Percentiles rank a stretch among this genome's conserved stretches.
phyloP scores from a whole-genome alignment of 768 basidiomycete species.

The Myochromella boudieri region DNA sequence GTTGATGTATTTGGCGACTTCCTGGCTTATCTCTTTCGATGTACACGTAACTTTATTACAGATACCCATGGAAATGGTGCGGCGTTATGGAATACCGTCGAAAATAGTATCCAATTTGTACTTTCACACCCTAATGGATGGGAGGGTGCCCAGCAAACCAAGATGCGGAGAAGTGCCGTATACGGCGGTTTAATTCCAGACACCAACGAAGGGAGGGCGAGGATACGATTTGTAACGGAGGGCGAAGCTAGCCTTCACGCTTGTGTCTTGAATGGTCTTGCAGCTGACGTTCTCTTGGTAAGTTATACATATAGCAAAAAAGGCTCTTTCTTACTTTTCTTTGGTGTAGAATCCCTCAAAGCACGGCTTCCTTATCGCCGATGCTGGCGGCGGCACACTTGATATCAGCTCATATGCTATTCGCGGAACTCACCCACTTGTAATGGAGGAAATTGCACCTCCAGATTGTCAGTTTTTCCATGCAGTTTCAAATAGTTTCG shows the following conservation, averaged over 20 bases:
- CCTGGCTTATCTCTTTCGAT: constrained; percentile 69
- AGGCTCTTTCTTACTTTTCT: background rate
- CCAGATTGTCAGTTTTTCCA: constrained; percentile 61
- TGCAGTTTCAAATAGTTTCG: background rate
- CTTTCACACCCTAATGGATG: constrained; percentile 82
- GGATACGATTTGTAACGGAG: constrained; percentile 80
- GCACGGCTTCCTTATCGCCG: constrained; percentile 77
- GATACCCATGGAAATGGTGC: constrained; percentile 83
- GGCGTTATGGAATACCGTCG: constrained; percentile 68
- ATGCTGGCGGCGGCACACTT: constrained; percentile 80
- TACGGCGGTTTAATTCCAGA: constrained; percentile 74
- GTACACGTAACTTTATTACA: constrained; percentile 72
- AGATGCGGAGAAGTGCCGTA: constrained; percentile 74
- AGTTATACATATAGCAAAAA: constrained; percentile 20
- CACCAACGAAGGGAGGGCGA: constrained; percentile 67
- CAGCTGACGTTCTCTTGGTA: constrained; percentile 75
- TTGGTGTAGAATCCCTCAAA: constrained; percentile 60
- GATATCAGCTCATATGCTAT: constrained; percentile 83
- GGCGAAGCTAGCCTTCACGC: constrained; percentile 84
- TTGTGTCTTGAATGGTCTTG: constrained; percentile 75
- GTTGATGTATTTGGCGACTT: constrained; percentile 82
- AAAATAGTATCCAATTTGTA: constrained; percentile 70
- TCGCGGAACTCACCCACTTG: constrained; percentile 63
- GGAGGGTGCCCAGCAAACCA: constrained; percentile 77
- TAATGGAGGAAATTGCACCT: constrained; percentile 82